A percentile compares a stretch with the other conserved stretches of the same genome.
Conservation (phyloP, 2,329 filamentous ascomycete genomes). For the Tolypocladium endophyticum region DNA sequence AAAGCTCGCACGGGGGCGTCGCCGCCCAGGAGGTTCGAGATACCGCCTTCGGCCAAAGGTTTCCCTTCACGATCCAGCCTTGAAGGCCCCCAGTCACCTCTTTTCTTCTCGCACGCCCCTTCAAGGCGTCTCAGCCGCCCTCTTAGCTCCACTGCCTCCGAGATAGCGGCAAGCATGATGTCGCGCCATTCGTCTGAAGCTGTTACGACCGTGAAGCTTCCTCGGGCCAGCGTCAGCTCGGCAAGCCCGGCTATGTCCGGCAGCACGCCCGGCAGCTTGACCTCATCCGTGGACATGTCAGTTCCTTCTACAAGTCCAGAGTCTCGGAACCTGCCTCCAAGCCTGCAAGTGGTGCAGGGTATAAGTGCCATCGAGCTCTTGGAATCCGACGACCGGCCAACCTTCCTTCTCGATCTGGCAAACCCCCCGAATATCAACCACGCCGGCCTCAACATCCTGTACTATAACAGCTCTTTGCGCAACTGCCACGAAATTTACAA, state of each 20-base stretch:
- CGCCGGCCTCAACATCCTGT: constrained; percentile 50
- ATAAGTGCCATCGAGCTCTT: constrained; percentile 63
- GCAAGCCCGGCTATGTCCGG: constrained; percentile 35
- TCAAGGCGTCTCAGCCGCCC: constrained; percentile 25
- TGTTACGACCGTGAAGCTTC: constrained; percentile 45
- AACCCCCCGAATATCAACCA: constrained; percentile 44
- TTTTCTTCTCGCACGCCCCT: constrained; percentile 40
- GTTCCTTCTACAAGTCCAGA: constrained; percentile 43
- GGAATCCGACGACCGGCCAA: constrained; percentile 66
- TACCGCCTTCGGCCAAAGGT: constrained; percentile 20
- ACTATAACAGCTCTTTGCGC: constrained; percentile 58
- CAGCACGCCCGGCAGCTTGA: constrained; percentile 41
- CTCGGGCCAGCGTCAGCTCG: constrained; percentile 40
- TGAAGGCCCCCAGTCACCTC: constrained; percentile 34
- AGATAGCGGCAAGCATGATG: constrained; percentile 36
- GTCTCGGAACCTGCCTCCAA: constrained; percentile 32
- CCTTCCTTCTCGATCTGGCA: constrained; percentile 61
- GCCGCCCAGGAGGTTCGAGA: constrained; percentile 33
- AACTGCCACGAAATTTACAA: constrained; percentile 43
- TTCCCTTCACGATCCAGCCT: constrained; percentile 14
- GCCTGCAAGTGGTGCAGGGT: constrained; percentile 46
- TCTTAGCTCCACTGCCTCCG: constrained; percentile 25
- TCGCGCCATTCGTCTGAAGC: constrained; percentile 27
- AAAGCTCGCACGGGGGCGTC: constrained; percentile 36
- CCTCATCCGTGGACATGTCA: constrained; percentile 43